These are phyloP conservation scores for Ceratobasidium sp. DNA, from an alignment of 1,284 basidiomycete species.

Conservation along the genomic window DNA sequence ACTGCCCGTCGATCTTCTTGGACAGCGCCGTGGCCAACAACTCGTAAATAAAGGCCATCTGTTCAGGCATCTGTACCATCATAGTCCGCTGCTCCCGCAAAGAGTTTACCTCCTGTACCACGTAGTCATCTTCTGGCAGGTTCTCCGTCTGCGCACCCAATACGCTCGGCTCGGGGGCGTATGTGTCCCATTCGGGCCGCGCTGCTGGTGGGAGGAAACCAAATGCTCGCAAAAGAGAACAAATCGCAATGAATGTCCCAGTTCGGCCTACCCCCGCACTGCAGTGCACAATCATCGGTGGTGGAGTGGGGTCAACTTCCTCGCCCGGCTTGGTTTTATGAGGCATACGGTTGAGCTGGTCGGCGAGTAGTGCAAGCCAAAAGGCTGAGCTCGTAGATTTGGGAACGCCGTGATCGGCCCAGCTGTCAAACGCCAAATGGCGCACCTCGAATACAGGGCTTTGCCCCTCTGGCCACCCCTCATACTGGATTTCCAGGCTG, in stretches of 20 bases:
- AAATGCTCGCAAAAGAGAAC: slow-evolving; percentile 70
- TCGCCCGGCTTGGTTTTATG: slow-evolving; percentile 50
- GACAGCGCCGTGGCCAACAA: slow-evolving; percentile 59
- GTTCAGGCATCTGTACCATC: slow-evolving; percentile 81
- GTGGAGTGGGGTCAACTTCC: slow-evolving; percentile 57
- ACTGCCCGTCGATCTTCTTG: slow-evolving; percentile 16
- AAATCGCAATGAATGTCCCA: slow-evolving; percentile 65
- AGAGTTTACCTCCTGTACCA: slow-evolving; percentile 77
- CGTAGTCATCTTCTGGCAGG: slow-evolving; percentile 65
- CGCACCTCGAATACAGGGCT: slow-evolving; percentile 56
- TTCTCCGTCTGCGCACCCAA: slow-evolving; percentile 65
- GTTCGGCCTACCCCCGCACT: slow-evolving; percentile 59
- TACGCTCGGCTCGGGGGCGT: slow-evolving; percentile 46
- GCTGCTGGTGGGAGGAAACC: slow-evolving; percentile 19
- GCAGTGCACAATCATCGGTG: slow-evolving; percentile 85
- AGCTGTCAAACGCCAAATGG: slow-evolving; percentile 77
- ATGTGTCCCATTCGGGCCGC: slow-evolving; percentile 36
- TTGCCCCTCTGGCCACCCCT: slow-evolving; percentile 41
- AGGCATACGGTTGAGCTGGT: slow-evolving; percentile 46
- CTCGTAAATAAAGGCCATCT: slow-evolving; percentile 74
- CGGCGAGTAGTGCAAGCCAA: slow-evolving; percentile 41
- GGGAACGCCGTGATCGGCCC: slow-evolving; percentile 87
- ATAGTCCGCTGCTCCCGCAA: slow-evolving; percentile 80
- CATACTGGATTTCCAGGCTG: slow-evolving; percentile 59
- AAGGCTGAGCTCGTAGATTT: slow-evolving; percentile 53